phyloP scores from a whole-genome alignment of 1,139 yeast species.

The Arxiozyma telluris region DNA sequence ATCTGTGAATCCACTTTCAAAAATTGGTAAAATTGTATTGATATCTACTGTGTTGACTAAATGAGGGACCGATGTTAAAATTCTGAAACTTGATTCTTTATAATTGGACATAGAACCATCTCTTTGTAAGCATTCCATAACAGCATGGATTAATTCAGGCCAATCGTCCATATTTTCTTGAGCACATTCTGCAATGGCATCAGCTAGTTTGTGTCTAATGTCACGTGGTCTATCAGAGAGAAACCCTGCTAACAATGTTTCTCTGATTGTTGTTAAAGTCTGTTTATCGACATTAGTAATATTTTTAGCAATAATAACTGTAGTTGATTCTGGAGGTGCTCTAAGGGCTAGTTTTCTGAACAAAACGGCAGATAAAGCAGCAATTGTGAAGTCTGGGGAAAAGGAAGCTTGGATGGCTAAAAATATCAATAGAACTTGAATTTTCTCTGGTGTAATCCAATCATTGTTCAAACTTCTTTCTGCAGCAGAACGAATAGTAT shows the following conservation, averaged over 20 bases:
- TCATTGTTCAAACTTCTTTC: constrained; percentile 64
- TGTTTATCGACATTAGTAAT: constrained; percentile 59
- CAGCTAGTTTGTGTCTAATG: constrained; percentile 86
- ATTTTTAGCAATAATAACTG: constrained; percentile 64
- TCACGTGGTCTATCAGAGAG: constrained; percentile 48
- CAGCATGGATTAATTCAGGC: constrained; percentile 70
- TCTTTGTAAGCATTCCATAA: constrained; percentile 58
- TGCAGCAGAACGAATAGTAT: constrained; percentile 63
- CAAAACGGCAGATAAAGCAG: constrained; percentile 63
- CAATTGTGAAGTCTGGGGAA: constrained; percentile 26
- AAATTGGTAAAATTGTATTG: constrained; percentile 55
- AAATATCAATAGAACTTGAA: constrained; percentile 63
- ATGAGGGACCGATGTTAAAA: constrained; percentile 76
- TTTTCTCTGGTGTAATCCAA: constrained; percentile 60
- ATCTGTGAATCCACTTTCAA: constrained; percentile 74
- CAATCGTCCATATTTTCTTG: constrained; percentile 55
- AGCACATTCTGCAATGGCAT: constrained; percentile 89
- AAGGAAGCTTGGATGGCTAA: constrained; percentile 70
- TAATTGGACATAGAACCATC: constrained; percentile 47
- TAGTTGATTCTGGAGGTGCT: constrained; percentile 39
- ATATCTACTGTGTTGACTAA: constrained; percentile 54
- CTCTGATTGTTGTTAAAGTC: constrained; percentile 55
- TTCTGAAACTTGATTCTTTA: constrained; percentile 87
- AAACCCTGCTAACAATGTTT: constrained; percentile 65
- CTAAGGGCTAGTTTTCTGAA: constrained; percentile 81